Base-by-base conservation (phyloP, 2,329 filamentous ascomycete species). In the Juglanconis oblonga region DNA sequence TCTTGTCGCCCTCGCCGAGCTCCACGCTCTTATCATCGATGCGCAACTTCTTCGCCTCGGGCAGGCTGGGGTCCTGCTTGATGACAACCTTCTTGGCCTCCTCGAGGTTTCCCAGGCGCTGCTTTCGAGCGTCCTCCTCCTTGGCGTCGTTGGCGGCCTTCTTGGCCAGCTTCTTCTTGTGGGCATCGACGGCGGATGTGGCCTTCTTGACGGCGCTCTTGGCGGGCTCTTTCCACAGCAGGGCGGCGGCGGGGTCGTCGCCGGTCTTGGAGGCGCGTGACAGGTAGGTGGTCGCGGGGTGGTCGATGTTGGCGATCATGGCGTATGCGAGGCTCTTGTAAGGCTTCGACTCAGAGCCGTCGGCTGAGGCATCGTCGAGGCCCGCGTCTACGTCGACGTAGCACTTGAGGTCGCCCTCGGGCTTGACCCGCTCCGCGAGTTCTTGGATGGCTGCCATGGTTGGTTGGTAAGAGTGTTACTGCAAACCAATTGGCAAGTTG, bases 121-220 rank as follows among this genome's bases (percentile, higher is more conserved):
- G 87, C 66, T 87, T 85, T 63, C 87, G 85, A 72, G 89, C 87
- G 75, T 91, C 87, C 70, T 87, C 86, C 74, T 91, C 86, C 58
- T 87, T 83, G 50, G 88, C 86, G 58, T 87, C 88, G 64, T 86
- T 78, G 71, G 92, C 88, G 67, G 88, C 83, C 74, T 90, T 89
- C 77, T 92, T 92, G 67, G 85, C 85, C 49, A 89, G 82, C 82
- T 96, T 96, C 83, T 92, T 93, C 83, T 91, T 90, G 75, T 91
- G 86, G 65, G 83, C 81, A 66, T 92, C 90, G 65, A 86, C 86
- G 65, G 87, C 86, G 73, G 87, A 87, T 78, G 86, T 85, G 4
- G 89, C 90, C 77, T 96, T 96, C 81, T 96, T 97, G 71, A 92
- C 74, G 29, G 91, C 91, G 62, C 89, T 90, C 79, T 95, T 96